A percentile compares a stretch with the other conserved stretches of the same genome.
phyloP scores from a whole-genome alignment of 768 basidiomycete genomes.

The Mycena albidolilacea region DNA sequence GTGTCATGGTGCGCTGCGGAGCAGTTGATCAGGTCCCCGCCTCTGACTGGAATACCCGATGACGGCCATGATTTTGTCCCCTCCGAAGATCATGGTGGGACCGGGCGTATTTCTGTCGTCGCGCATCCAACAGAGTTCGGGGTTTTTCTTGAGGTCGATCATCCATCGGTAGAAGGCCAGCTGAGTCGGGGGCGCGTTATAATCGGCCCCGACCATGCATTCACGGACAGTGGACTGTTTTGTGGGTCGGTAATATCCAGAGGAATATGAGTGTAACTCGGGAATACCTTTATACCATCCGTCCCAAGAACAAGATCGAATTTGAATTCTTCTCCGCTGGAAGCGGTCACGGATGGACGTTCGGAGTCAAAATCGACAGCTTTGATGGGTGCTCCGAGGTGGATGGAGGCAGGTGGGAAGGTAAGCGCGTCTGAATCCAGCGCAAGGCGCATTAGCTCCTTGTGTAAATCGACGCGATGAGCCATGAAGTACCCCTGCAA shows the following conservation, averaged over 20 bases:
- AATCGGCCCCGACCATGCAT: slow-evolving; percentile 26
- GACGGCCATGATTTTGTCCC: background rate
- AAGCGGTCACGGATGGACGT: background rate
- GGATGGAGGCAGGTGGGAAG: slow-evolving; percentile 18
- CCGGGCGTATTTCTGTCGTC: slow-evolving; percentile 14
- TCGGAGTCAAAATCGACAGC: background rate
- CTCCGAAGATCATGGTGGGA: background rate
- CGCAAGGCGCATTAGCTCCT: slow-evolving; percentile 33
- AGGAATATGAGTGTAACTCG: background rate
- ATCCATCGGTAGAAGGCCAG: slow-evolving; percentile 33
- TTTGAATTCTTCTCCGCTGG: slow-evolving; percentile 22
- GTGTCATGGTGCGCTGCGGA: slow-evolving; percentile 14
- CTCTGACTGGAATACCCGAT: slow-evolving; percentile 16
- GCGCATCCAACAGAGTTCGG: slow-evolving; percentile 28
- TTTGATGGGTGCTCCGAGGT: slow-evolving; percentile 1
- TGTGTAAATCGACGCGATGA: slow-evolving; percentile 33
- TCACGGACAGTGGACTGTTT: slow-evolving; percentile 21
- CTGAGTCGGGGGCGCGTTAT: slow-evolving; percentile 17
- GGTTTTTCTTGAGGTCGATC: slow-evolving; percentile 27
- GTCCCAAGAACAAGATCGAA: slow-evolving; percentile 25
- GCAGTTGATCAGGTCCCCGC: slow-evolving; percentile 6
- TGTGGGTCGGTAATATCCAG: background rate
- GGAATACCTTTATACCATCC: slow-evolving; percentile 25
- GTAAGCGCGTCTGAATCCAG: slow-evolving; percentile 3
- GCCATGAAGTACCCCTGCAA: slow-evolving; percentile 30